Evolutionary conservation across 139 green algal genomes (phyloP).

Genomic region (Chlorella sp.): DNA sequence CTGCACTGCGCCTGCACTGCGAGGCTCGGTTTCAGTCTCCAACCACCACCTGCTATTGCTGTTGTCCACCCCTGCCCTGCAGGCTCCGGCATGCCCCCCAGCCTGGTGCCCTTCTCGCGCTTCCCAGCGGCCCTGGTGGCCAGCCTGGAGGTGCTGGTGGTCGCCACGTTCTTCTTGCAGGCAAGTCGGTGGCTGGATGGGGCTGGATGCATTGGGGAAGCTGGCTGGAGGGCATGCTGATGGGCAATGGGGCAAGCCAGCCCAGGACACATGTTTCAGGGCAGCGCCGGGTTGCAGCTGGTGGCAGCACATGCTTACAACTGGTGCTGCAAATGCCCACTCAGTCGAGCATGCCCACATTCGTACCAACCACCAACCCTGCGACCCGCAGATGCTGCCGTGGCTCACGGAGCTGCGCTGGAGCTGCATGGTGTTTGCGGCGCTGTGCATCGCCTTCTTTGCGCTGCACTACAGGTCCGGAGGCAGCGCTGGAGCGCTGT

Average conservation of each 20-base stretch:
- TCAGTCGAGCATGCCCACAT: no score
- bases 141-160: slow-evolving; percentile 26
- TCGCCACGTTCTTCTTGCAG: slow-evolving; percentile 9
- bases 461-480: slow-evolving; percentile 28
- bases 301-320: no score
- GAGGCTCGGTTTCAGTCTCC: no score
- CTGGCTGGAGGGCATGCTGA: background rate
- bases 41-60: no score
- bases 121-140: slow-evolving; percentile 25
- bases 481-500: background rate
- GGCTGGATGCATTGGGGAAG: background rate
- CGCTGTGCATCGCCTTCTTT: background rate
- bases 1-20: no score
- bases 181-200: background rate
- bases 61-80: no score
- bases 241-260: no score
- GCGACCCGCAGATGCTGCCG: slow-evolving; percentile 1
- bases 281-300: no score
- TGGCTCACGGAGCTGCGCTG: background rate
- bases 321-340: no score
- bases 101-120: slow-evolving; percentile 38
- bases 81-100: slow-evolving; percentile 34
- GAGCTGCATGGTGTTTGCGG: background rate
- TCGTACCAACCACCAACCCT: background rate
- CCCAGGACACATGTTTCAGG: no score